Conservation (phyloP, 352 stramenopile species). For the Thalassiosira mediterranea region DNA sequence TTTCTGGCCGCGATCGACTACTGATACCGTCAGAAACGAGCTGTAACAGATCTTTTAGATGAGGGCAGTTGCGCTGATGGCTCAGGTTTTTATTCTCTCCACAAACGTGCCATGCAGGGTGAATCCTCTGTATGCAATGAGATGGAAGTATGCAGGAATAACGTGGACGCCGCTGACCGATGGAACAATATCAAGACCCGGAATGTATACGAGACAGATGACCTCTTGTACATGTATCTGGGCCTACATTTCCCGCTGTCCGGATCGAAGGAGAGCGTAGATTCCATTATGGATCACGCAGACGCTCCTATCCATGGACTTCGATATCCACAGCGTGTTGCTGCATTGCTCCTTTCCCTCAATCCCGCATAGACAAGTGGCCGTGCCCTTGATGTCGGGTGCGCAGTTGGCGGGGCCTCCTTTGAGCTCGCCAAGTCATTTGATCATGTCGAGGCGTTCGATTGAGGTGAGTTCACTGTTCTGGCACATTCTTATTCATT, state of each 20-base stretch:
- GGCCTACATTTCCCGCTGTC: conserved; percentile 66
- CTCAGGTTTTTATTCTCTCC: too few relatives aligned
- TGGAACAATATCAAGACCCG: too few relatives aligned
- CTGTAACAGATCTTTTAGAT: too few relatives aligned
- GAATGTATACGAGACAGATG: conserved; percentile 72
- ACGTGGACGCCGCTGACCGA: too few relatives aligned
- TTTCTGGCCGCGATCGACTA: too few relatives aligned
- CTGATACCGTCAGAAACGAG: too few relatives aligned
- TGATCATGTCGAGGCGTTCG: conserved; percentile 91
- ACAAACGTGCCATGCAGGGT: too few relatives aligned
- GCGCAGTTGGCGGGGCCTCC: conserved; percentile 90
- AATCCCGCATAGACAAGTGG: conserved; percentile 67
- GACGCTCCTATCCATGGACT: conserved; percentile 84
- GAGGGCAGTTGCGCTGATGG: too few relatives aligned
- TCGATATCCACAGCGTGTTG: conserved; percentile 87
- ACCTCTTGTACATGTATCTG: conserved; percentile 70
- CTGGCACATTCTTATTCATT: too few relatives aligned
- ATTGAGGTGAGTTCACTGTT: too few relatives aligned
- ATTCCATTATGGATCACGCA: conserved; percentile 54
- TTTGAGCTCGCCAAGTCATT: conserved; percentile 92
- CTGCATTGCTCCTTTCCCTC: conserved; percentile 78
- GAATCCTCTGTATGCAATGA: too few relatives aligned
- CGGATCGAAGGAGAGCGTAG: conserved; percentile 31
- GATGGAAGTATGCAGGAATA: too few relatives aligned
- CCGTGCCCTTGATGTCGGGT: conserved; percentile 92